A percentile compares a stretch with the other conserved stretches of the same genome.
Evolutionary conservation across 305 asterid species (phyloP).

Genomic region (Fraxinus dipetala): DNA sequence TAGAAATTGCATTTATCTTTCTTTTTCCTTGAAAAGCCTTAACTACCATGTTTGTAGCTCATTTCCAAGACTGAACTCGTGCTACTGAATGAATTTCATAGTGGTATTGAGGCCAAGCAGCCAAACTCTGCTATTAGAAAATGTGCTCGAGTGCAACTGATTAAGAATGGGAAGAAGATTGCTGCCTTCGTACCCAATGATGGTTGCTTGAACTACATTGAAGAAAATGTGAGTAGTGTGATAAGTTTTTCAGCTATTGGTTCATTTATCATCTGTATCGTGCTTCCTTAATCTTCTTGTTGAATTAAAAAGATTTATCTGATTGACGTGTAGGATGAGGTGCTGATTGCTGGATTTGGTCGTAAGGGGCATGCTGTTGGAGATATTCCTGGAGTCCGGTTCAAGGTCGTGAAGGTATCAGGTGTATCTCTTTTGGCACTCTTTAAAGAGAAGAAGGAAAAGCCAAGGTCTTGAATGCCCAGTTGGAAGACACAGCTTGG

Average conservation of each 20-base stretch:
- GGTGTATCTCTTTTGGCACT: conserved; percentile 30
- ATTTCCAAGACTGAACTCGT: background rate
- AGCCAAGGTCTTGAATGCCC: conserved; percentile 26
- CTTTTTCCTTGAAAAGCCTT: background rate
- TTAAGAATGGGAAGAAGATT: conserved; percentile 33
- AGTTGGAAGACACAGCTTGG: background rate
- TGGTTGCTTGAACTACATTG: conserved; percentile 37
- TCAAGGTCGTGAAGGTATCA: conserved; percentile 31
- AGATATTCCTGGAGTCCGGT: conserved; percentile 34
- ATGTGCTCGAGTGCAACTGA: conserved; percentile 38
- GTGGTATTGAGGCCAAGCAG: conserved; percentile 36
- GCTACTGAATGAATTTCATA: background rate
- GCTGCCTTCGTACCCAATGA: conserved; percentile 37
- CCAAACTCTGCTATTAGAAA: conserved; percentile 32
- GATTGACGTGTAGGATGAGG: conserved; percentile 23
- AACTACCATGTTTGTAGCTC: background rate
- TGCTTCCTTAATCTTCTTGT: background rate
- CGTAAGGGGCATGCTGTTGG: conserved; percentile 33
- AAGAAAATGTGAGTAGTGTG: conserved; percentile 22
- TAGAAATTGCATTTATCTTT: background rate
- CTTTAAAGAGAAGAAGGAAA: conserved; percentile 32
- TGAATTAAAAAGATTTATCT: background rate
- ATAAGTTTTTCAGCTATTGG: background rate
- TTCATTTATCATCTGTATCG: background rate
- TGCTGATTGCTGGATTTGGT: conserved; percentile 32